Conservation (phyloP, 2,329 filamentous ascomycete genomes). For the Aureobasidium sp. region DNA sequence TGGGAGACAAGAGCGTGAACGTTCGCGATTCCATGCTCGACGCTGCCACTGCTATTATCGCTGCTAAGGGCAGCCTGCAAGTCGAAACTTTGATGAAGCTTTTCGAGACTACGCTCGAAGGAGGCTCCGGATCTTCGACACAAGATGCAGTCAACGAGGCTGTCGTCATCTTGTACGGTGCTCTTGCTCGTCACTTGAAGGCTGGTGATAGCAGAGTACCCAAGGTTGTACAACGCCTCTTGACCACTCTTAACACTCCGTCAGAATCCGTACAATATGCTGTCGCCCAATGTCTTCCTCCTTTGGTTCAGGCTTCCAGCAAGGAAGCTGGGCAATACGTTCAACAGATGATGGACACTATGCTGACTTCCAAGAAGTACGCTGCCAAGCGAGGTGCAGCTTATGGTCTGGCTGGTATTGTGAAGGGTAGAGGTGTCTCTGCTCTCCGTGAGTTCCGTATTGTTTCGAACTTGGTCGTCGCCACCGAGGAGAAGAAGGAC, state of each 20-base stretch:
- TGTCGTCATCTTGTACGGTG: conserved; percentile 94
- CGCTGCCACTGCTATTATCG: conserved; percentile 72
- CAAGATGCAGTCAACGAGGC: conserved; percentile 92
- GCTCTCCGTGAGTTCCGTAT: conserved; percentile 79
- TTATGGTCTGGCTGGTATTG: conserved; percentile 85
- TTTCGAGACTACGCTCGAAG: conserved; percentile 81
- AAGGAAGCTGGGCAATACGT: conserved; percentile 74
- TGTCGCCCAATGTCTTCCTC: conserved; percentile 86
- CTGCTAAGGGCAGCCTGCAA: conserved; percentile 68
- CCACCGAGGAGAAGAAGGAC: conserved; percentile 93
- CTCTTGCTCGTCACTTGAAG: conserved; percentile 77
- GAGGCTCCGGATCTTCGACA: conserved; percentile 68
- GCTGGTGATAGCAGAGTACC: conserved; percentile 80
- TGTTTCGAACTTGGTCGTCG: conserved; percentile 68
- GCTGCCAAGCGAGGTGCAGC: conserved; percentile 87
- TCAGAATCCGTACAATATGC: conserved; percentile 97
- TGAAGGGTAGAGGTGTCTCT: conserved; percentile 77
- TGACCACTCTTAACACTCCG: conserved; percentile 83
- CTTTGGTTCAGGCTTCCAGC: conserved; percentile 72
- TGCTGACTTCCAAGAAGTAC: conserved; percentile 85
- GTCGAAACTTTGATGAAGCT: conserved; percentile 87
- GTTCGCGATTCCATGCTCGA: conserved; percentile 90
- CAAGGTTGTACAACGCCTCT: conserved; percentile 74
- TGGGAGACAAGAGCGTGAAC: conserved; percentile 69
- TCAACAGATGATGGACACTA: conserved; percentile 66